Conservation (phyloP, 2,329 filamentous ascomycete species). For the Zymoseptoria passerinii region DNA sequence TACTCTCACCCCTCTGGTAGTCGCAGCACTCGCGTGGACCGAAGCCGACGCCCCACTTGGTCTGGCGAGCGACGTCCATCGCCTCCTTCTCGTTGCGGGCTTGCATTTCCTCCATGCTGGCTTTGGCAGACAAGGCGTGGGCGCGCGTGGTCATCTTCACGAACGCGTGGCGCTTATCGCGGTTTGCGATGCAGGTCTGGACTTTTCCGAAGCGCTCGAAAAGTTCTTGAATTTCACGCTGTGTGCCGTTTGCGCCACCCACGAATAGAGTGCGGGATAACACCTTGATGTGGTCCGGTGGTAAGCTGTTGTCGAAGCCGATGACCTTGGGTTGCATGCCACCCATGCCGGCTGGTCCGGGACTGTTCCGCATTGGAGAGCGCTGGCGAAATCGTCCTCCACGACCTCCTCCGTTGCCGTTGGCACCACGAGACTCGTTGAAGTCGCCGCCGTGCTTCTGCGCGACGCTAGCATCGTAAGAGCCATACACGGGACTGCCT, state of each 20-base stretch:
- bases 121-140: slow-evolving; percentile 75
- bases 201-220: slow-evolving; percentile 79
- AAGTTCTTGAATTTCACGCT: slow-evolving; percentile 70
- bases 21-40: slow-evolving; percentile 95
- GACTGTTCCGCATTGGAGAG: slow-evolving; percentile 61
- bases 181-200: slow-evolving; percentile 96
- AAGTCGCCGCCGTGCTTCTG: slow-evolving; percentile 16
- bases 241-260: slow-evolving; percentile 74
- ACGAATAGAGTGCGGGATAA: slow-evolving; percentile 93
- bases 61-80: slow-evolving; percentile 60
- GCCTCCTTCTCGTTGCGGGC: slow-evolving; percentile 62
- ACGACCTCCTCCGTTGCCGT: slow-evolving; percentile 41
- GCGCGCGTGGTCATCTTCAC: slow-evolving; percentile 94
- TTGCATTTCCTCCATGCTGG: slow-evolving; percentile 89
- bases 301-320: slow-evolving; percentile 67
- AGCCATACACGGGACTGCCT: slow-evolving; percentile 60
- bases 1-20: slow-evolving; percentile 81
- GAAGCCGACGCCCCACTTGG: slow-evolving; percentile 95
- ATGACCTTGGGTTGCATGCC: slow-evolving; percentile 62
- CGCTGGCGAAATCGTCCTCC: slow-evolving; percentile 75
- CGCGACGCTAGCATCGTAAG: slow-evolving; percentile 50
- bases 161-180: slow-evolving; percentile 95
- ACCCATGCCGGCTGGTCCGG: slow-evolving; percentile 41
- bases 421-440: slow-evolving; percentile 33
- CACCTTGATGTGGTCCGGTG: slow-evolving; percentile 76